Conservation (phyloP, 1,139 yeast species). For the Yamadazyma epiphylla region DNA sequence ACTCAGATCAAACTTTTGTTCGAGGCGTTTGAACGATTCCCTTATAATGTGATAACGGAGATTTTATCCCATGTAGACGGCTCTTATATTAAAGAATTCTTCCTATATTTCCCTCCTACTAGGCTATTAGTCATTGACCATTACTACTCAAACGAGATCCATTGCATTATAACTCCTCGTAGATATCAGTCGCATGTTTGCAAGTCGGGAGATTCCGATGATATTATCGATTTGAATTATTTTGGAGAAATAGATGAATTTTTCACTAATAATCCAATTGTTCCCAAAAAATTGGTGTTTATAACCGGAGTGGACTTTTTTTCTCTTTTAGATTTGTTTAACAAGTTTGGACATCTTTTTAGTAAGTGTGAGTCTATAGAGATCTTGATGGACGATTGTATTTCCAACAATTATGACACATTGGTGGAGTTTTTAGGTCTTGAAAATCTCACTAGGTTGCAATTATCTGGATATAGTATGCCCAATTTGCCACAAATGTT, state of each 20-base stretch:
- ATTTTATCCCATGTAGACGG: constrained; percentile 22
- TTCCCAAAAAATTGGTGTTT: too few relatives aligned
- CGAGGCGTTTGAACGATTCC: constrained; percentile 12
- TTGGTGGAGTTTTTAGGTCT: constrained; percentile 17
- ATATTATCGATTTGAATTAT: constrained; percentile 23
- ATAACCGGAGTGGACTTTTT: constrained; percentile 33
- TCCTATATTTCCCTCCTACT: constrained; percentile 17
- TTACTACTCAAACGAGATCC: constrained; percentile 28
- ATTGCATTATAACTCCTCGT: constrained; percentile 31
- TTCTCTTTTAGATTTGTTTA: constrained; percentile 23
- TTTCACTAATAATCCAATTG: constrained; percentile 19
- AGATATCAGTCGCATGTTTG: constrained; percentile 21
- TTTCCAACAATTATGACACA: background rate
- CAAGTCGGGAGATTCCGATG: constrained; percentile 13
- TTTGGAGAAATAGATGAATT: constrained; percentile 33
- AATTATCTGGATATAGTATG: constrained; percentile 24
- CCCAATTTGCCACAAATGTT: constrained; percentile 9
- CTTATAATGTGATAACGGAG: constrained; percentile 24
- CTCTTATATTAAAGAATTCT: constrained; percentile 24
- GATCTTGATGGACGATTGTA: constrained; percentile 21
- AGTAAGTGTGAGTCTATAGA: constrained; percentile 16
- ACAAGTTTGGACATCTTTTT: constrained; percentile 16
- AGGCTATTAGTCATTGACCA: constrained; percentile 21
- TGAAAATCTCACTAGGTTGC: constrained; percentile 27
- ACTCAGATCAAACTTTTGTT: too few relatives aligned